Conservation (phyloP, 257 asterid genomes). For the Nicotiana noctiflora region DNA sequence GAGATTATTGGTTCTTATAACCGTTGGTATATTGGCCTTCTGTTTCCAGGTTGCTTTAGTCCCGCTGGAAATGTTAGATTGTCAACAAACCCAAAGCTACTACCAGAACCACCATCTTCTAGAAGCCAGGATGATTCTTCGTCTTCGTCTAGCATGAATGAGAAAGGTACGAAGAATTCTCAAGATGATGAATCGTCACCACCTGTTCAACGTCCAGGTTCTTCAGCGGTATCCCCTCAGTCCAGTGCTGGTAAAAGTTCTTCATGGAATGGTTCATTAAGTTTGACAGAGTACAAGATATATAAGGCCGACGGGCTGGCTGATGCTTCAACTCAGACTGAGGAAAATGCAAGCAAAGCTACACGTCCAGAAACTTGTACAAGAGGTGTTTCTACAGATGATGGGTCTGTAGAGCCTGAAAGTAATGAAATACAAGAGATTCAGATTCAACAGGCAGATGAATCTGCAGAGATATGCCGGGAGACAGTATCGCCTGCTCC, state of each 20-base stretch:
- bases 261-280: slow-evolving; percentile 64
- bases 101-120: slow-evolving; percentile 75
- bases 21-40: neutral
- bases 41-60: slow-evolving; percentile 53
- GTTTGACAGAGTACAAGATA: slow-evolving; percentile 71
- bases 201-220: slow-evolving; percentile 45
- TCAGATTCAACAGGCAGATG: slow-evolving; percentile 29
- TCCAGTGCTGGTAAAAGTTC: slow-evolving; percentile 51
- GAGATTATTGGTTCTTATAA: neutral
- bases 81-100: slow-evolving; percentile 56
- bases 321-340: slow-evolving; percentile 96
- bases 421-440: slow-evolving; percentile 16
- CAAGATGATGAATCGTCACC: slow-evolving; percentile 72
- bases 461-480: slow-evolving; percentile 40
- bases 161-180: slow-evolving; percentile 53
- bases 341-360: slow-evolving; percentile 40
- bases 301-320: slow-evolving; percentile 66
- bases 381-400: slow-evolving; percentile 76
- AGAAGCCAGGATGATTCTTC: slow-evolving; percentile 90
- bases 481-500: slow-evolving; percentile 67
- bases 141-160: slow-evolving; percentile 75
- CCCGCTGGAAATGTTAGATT: slow-evolving; percentile 50
- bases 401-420: slow-evolving; percentile 36
- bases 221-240: slow-evolving; percentile 60
- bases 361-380: slow-evolving; percentile 44